Base-by-base conservation (phyloP, 2,329 filamentous ascomycete genomes). In the Fusarium albidum region DNA sequence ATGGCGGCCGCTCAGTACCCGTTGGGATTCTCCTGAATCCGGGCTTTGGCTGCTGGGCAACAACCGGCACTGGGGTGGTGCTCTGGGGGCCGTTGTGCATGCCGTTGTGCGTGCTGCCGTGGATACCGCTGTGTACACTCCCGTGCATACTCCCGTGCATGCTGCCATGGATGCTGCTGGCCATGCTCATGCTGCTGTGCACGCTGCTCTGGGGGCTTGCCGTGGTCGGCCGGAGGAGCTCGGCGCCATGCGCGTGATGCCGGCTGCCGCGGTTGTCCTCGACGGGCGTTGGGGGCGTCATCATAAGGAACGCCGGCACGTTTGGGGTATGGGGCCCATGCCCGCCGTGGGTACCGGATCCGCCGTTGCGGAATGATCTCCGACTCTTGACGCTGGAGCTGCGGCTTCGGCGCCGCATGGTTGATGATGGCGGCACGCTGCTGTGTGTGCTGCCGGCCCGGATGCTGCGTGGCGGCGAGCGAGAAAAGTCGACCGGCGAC, bases 401-500 rank as follows among this genome's bases (percentile, higher is more conserved):
- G 42, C 81, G 75, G 62, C 82, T 84, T 15, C 72, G 69, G 6
- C 79, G 76, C 10, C 76, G 74, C 14, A 63, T 63, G 9, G 56
- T 32, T 7, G 76, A 76, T 1, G 75, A 75, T 1, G 69, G 70
- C 2, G 76, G 76, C 42, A 80, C 77, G 44, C 77, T 80, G 28
- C 78, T 79, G 46, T 79, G 77, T 12, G 79, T 77, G 52, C 73
- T 77, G 49, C 72, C 74, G 26, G 78, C 77, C 27, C 76, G 76
- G 39, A 83, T 71, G 3, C 82, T 84, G 35, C 78, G 75, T 3
- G 83, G 83, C 12, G 83, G 83, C 9, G 83, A 85, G 39, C 82
- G 79, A 13, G 83, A 85, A 63, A 81, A 85, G 68, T 86, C 83
- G 2, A 85, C 74, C 3, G 80, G 78, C 21, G 81, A 82, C 13